phyloP scores from a whole-genome alignment of 2,329 filamentous ascomycete genomes.

The Monilinia fructigena region DNA sequence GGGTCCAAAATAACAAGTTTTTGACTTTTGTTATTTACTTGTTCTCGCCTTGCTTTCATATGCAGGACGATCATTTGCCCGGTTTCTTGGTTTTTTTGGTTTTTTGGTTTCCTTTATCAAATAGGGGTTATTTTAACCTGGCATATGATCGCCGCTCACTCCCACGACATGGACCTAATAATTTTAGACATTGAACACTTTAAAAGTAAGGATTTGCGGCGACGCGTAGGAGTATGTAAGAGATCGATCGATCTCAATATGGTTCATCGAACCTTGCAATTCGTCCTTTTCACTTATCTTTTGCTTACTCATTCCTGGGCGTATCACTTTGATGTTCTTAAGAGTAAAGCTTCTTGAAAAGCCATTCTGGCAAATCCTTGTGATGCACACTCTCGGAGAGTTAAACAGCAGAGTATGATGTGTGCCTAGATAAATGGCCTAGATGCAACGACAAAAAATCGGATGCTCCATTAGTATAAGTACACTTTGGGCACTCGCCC shows the following conservation, averaged over 20 bases:
- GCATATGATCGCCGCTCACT: not conserved
- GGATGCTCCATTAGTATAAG: not conserved
- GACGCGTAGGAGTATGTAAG: not conserved
- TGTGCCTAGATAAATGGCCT: not conserved
- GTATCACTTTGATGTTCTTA: not conserved
- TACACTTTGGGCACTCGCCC: not conserved
- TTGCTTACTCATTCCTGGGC: not conserved
- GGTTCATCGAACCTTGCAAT: not conserved
- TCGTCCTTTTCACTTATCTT: not conserved
- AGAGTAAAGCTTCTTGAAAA: not conserved
- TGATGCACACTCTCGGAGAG: not conserved
- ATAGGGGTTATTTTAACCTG: not conserved
- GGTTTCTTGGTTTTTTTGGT: not conserved
- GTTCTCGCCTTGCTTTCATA: constrained; percentile 1
- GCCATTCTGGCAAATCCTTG: not conserved
- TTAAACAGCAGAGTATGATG: not conserved
- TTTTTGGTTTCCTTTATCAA: not conserved
- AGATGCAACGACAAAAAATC: not conserved
- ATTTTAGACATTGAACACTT: not conserved
- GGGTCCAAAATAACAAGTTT: constrained; percentile 9
- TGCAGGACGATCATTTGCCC: constrained; percentile 9
- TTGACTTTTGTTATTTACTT: not conserved
- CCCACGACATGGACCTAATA: not conserved
- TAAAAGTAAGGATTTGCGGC: constrained; percentile 8
- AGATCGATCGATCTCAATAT: constrained; percentile 11